These are phyloP conservation scores for Tulasnella sp. DNA, from an alignment of 768 basidiomycete genomes.

Conservation along the genomic window DNA sequence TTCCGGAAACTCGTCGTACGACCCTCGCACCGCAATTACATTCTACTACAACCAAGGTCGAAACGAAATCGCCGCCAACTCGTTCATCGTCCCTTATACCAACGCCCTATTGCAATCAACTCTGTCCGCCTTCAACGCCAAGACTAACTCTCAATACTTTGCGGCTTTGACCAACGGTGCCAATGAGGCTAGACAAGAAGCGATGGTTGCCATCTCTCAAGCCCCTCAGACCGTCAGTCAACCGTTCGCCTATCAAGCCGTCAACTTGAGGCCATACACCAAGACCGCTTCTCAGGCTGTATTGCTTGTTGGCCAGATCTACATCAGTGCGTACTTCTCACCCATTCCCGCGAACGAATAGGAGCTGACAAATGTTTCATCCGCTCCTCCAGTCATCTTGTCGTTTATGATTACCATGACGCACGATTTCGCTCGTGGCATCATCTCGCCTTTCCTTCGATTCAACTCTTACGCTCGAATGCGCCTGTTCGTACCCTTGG, in stretches of 20 bases:
- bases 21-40: too few relatives aligned
- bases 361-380: too few relatives aligned
- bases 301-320: too few relatives aligned
- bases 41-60: too few relatives aligned
- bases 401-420: slow-evolving; percentile 32
- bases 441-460: slow-evolving; percentile 40
- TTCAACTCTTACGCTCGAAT: slow-evolving; percentile 38
- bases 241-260: slow-evolving; percentile 29
- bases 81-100: too few relatives aligned
- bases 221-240: slow-evolving; percentile 37
- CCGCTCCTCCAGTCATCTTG: slow-evolving; percentile 1
- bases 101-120: too few relatives aligned
- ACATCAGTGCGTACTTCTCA: not conserved
- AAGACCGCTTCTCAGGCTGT: too few relatives aligned
- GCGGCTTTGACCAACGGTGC: slow-evolving; percentile 31
- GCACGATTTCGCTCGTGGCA: slow-evolving; percentile 2
- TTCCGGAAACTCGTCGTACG: too few relatives aligned
- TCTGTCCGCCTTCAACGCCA: too few relatives aligned
- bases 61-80: too few relatives aligned
- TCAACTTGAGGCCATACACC: too few relatives aligned
- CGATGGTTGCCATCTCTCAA: slow-evolving; percentile 36
- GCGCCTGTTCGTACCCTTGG: slow-evolving; percentile 39
- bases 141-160: too few relatives aligned
- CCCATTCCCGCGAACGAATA: not conserved
- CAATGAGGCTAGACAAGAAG: slow-evolving; percentile 13